These are phyloP conservation scores for Colletotrichum eremochloae DNA, from an alignment of 2,329 filamentous ascomycete genomes.

Conservation along the genomic window DNA sequence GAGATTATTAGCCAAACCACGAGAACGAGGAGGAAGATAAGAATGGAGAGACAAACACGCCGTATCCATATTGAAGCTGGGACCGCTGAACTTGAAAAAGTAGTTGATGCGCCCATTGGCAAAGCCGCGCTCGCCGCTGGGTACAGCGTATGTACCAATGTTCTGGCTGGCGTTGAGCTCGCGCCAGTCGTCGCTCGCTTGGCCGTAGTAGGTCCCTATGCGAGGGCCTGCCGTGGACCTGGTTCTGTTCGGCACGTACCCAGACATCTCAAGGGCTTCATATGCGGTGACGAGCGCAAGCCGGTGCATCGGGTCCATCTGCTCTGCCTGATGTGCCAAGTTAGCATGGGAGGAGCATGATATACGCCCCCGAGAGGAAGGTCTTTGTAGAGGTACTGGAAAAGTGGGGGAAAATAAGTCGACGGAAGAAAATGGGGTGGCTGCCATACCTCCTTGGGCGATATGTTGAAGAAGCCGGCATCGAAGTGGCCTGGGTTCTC, in stretches of 20 bases:
- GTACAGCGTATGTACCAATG: conserved; percentile 70
- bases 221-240: conserved; percentile 51
- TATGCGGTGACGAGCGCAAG: conserved; percentile 12
- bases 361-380: too few relatives aligned
- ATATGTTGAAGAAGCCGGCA: conserved; percentile 16
- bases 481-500: conserved; percentile 1
- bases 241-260: neutral
- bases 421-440: too few relatives aligned
- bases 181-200: conserved; percentile 82
- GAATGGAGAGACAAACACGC: conserved; percentile 51
- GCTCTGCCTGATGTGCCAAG: conserved; percentile 2
- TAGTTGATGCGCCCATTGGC: conserved; percentile 65
- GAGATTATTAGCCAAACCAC: too few relatives aligned
- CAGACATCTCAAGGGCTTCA: conserved; percentile 20
- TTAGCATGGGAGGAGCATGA: too few relatives aligned
- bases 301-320: conserved; percentile 8
- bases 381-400: too few relatives aligned
- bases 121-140: conserved; percentile 59
- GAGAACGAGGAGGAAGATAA: too few relatives aligned
- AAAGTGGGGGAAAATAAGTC: too few relatives aligned
- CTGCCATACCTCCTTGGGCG: neutral
- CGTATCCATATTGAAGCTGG: conserved; percentile 64
- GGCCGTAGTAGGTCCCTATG: conserved; percentile 80
- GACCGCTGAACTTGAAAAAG: conserved; percentile 60
- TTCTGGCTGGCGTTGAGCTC: conserved; percentile 81